Conservation (phyloP, 2,329 filamentous ascomycete genomes). For the Alternaria sp. region DNA sequence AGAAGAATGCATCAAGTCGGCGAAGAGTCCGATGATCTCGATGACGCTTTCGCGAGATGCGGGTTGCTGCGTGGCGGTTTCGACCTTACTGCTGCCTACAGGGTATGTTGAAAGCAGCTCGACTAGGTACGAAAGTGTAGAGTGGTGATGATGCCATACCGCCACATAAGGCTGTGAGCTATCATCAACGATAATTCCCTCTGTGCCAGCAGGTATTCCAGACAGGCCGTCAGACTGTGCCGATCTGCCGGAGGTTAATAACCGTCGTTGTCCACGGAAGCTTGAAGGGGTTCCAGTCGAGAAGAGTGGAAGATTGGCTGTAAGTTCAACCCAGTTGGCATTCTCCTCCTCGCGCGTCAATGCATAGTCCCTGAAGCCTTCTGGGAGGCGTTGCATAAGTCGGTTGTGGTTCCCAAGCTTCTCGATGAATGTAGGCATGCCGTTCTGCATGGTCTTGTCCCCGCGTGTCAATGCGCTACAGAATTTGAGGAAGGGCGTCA, state of each 20-base stretch:
- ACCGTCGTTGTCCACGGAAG: slow-evolving; percentile 31
- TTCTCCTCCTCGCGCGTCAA: slow-evolving; percentile 87
- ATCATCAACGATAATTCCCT: slow-evolving; percentile 77
- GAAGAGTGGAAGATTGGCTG: slow-evolving; percentile 69
- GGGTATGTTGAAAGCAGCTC: slow-evolving; percentile 74
- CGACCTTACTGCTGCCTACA: slow-evolving; percentile 58
- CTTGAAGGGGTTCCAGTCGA: slow-evolving; percentile 22
- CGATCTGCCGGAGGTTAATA: slow-evolving; percentile 24
- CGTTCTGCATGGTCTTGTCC: slow-evolving; percentile 53
- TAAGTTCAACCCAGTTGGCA: slow-evolving; percentile 76
- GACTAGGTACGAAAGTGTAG: slow-evolving; percentile 78
- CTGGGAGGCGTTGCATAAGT: slow-evolving; percentile 79
- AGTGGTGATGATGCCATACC: slow-evolving; percentile 77
- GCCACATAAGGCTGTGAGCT: slow-evolving; percentile 73
- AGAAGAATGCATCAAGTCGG: slow-evolving; percentile 66
- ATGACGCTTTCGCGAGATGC: slow-evolving; percentile 68
- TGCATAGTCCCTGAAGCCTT: slow-evolving; percentile 74
- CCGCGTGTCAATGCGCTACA: slow-evolving; percentile 68
- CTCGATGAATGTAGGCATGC: slow-evolving; percentile 61
- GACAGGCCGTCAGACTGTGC: slow-evolving; percentile 54
- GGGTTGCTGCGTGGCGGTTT: slow-evolving; percentile 54
- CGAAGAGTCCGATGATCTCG: slow-evolving; percentile 77
- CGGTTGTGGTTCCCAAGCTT: slow-evolving; percentile 72
- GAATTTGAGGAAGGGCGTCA: slow-evolving; percentile 76
- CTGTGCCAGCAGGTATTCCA: slow-evolving; percentile 69